Evolutionary conservation across 2,329 filamentous ascomycete genomes (phyloP).

Genomic region (Trichoderma guizhouense): DNA sequence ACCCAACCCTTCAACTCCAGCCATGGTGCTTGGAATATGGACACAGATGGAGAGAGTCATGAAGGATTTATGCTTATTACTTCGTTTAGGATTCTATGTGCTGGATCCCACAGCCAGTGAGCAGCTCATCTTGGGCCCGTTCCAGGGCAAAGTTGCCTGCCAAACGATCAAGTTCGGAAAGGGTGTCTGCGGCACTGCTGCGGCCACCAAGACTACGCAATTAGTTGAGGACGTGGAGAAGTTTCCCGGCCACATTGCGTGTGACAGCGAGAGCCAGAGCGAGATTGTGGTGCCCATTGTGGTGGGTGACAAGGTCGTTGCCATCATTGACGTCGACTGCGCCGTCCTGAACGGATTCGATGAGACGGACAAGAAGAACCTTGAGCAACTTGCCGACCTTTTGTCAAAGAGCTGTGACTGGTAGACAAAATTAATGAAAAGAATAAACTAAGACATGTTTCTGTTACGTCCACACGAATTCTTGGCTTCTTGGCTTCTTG

Average conservation of each 20-base stretch:
- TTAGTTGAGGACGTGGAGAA: slow-evolving; percentile 66
- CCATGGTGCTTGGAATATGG: background rate
- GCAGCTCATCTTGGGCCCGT: slow-evolving; percentile 72
- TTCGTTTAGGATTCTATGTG: slow-evolving; percentile 65
- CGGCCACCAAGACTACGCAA: slow-evolving; percentile 58
- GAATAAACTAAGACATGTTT: background rate
- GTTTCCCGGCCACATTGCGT: slow-evolving; percentile 80
- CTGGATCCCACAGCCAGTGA: slow-evolving; percentile 46
- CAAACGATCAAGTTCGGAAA: slow-evolving; percentile 70
- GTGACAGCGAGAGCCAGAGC: slow-evolving; percentile 70
- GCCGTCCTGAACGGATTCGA: slow-evolving; percentile 65
- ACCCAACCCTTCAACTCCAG: background rate
- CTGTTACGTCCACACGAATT: background rate
- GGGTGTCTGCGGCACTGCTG: slow-evolving; percentile 74
- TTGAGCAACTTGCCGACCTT: slow-evolving; percentile 64
- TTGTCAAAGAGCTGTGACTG: slow-evolving; percentile 64
- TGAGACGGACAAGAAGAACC: slow-evolving; percentile 58
- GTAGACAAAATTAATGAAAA: slow-evolving; percentile 33
- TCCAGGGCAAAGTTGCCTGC: slow-evolving; percentile 77
- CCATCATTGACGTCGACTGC: slow-evolving; percentile 79
- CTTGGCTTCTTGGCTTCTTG: background rate
- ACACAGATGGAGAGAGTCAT: background rate
- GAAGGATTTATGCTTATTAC: background rate
- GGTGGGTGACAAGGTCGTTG: slow-evolving; percentile 51
- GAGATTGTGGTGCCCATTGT: slow-evolving; percentile 79